These are phyloP conservation scores for Passalora sequoiae DNA, from an alignment of 2,329 filamentous ascomycete species.

Conservation along the genomic window DNA sequence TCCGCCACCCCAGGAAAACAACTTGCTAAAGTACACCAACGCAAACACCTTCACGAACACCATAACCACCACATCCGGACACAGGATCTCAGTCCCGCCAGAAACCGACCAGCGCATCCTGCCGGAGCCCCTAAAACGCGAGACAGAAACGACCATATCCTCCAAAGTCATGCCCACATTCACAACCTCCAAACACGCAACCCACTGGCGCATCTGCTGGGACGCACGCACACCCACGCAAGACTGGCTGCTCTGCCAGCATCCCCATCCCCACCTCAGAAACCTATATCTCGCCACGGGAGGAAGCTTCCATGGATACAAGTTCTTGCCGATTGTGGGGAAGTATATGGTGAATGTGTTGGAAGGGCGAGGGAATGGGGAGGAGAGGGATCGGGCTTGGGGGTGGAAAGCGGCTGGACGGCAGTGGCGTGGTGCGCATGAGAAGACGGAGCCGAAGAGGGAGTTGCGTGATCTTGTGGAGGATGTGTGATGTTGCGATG, in stretches of 20 bases:
- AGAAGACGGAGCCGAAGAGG: constrained; percentile 17
- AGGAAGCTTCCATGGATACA: constrained; percentile 55
- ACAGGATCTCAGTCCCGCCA: constrained; percentile 50
- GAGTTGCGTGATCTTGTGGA: constrained; percentile 13
- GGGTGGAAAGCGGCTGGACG: constrained; percentile 14
- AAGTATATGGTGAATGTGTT: constrained; percentile 51
- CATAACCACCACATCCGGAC: constrained; percentile 43
- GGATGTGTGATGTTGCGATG: no score
- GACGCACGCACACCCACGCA: constrained; percentile 59
- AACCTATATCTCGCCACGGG: constrained; percentile 58
- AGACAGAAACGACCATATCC: constrained; percentile 13
- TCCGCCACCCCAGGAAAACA: constrained; percentile 45
- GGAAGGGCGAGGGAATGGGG: constrained; percentile 33
- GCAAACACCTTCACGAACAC: constrained; percentile 53
- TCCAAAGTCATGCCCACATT: constrained; percentile 34
- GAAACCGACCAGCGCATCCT: constrained; percentile 13
- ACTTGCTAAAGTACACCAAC: constrained; percentile 57
- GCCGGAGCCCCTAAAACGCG: constrained; percentile 13
- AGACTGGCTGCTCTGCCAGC: constrained; percentile 54
- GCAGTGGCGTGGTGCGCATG: constrained; percentile 15
- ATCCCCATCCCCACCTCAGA: constrained; percentile 45
- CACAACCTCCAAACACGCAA: constrained; percentile 29
- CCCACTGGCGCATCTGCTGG: constrained; percentile 50
- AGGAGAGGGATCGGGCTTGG: constrained; percentile 32
- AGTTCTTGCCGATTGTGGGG: constrained; percentile 56